Percentiles rank a stretch among this genome's conserved stretches.
Conservation (phyloP, 176 grass and related monocot genomes). For the Triticum dicoccoides region DNA sequence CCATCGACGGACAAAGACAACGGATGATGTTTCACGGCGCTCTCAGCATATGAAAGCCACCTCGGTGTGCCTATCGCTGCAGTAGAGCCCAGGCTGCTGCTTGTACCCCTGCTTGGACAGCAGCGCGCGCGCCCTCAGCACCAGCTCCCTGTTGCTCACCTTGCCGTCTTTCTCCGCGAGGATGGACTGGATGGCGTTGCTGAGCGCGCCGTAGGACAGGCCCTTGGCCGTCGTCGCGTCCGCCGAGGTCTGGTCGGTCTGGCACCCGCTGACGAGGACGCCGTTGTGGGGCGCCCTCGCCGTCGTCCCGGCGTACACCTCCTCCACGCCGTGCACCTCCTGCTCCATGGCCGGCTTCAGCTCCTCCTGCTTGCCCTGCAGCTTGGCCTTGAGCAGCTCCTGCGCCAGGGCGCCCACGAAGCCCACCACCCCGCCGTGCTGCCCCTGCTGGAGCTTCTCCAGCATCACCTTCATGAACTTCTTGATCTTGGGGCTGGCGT, state of each 20-base stretch:
- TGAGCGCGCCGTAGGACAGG: constrained; percentile 78
- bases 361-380: constrained; percentile 44
- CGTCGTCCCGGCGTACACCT: constrained; percentile 52
- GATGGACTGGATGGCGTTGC: constrained; percentile 78
- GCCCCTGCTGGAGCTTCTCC: constrained; percentile 50
- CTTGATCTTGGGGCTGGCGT: constrained; percentile 89
- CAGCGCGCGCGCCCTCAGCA: constrained; percentile 50
- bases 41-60: constrained; percentile 68
- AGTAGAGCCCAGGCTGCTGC: constrained; percentile 83
- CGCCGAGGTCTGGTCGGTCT: constrained; percentile 86
- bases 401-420: constrained; percentile 60
- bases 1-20: not conserved
- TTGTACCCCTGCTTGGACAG: constrained; percentile 54
- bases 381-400: constrained; percentile 69
- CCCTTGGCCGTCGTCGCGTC: constrained; percentile 55
- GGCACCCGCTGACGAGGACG: constrained; percentile 87
- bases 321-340: constrained; percentile 34
- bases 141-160: constrained; percentile 63
- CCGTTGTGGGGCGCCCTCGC: constrained; percentile 43
- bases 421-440: constrained; percentile 33
- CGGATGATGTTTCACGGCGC: not conserved
- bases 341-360: constrained; percentile 39
- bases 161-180: constrained; percentile 28
- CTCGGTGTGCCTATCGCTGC: constrained; percentile 52
- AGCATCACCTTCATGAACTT: constrained; percentile 75